Conservation (phyloP, 2,329 filamentous ascomycete genomes). For the Trichophyton verrucosum region DNA sequence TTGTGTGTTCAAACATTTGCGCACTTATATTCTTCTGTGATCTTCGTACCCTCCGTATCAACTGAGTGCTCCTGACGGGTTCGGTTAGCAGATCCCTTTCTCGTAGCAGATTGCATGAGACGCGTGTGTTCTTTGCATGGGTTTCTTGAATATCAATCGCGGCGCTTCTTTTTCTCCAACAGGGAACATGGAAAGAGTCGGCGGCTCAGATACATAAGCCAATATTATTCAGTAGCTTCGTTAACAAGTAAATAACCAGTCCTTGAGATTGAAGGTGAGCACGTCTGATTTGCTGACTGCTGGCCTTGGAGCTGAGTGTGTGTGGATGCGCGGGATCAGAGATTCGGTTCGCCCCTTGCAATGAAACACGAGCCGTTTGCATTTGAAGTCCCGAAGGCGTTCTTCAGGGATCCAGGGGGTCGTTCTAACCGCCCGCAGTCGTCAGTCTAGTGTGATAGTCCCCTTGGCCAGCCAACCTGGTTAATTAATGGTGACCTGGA, state of each 20-base stretch:
- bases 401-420: background rate
- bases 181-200: background rate
- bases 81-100: background rate
- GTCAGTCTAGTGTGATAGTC: background rate
- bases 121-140: background rate
- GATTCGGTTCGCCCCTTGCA: background rate
- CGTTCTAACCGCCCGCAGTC: background rate
- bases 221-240: background rate
- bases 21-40: background rate
- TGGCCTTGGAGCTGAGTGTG: background rate
- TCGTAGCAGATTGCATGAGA: background rate
- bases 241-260: too few species aligned
- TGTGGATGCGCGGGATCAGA: background rate
- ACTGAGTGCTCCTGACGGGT: background rate
- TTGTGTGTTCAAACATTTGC: background rate
- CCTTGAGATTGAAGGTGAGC: background rate
- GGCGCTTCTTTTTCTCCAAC: background rate
- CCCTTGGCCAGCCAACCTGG: background rate
- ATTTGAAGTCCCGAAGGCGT: background rate
- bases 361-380: conserved; percentile 4
- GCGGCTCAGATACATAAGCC: background rate
- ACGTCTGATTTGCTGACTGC: background rate
- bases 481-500: background rate
- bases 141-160: background rate
- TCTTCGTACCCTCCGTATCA: background rate